phyloP scores from a whole-genome alignment of 805 yeast genomes.

The Wickerhamomyces xylosicus region DNA sequence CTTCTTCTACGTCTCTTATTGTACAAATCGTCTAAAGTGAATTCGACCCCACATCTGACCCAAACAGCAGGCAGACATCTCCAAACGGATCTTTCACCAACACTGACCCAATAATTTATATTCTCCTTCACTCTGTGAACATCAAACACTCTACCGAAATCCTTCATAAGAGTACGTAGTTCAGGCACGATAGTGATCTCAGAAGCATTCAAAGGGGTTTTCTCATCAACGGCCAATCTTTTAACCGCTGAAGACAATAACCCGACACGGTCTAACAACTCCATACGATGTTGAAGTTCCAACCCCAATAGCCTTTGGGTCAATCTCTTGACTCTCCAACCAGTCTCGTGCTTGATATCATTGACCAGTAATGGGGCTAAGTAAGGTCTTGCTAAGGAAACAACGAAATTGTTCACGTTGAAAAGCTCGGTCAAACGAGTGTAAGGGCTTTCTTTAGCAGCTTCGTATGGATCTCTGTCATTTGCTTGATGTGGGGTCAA shows the following conservation, averaged over 20 bases:
- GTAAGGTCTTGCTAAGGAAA: conserved; percentile 88
- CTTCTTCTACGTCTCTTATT: conserved; percentile 21
- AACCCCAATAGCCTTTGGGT: conserved; percentile 33
- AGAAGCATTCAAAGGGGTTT: conserved; percentile 66
- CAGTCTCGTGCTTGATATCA: conserved; percentile 63
- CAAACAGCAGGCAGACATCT: conserved; percentile 75
- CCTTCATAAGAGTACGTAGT: conserved; percentile 42
- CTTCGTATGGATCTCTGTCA: conserved; percentile 20
- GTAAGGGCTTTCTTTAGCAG: conserved; percentile 56
- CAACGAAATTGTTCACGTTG: conserved; percentile 88
- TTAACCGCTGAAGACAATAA: conserved; percentile 59
- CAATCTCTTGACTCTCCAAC: conserved; percentile 26
- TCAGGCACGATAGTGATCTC: conserved; percentile 91
- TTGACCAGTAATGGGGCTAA: conserved; percentile 81
- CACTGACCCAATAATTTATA: conserved; percentile 79
- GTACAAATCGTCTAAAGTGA: conserved; percentile 71
- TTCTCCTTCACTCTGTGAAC: conserved; percentile 75
- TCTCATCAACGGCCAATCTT: conserved; percentile 79
- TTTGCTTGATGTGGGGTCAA: conserved; percentile 37
- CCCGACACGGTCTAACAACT: conserved; percentile 71
- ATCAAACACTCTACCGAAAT: conserved; percentile 26
- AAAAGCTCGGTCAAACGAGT: conserved; percentile 84
- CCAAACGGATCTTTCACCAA: conserved; percentile 93
- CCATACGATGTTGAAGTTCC: conserved; percentile 79
- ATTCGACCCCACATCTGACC: conserved; percentile 86